Percentiles rank a stretch among this genome's conserved stretches.
phyloP scores from a whole-genome alignment of 1,284 basidiomycete genomes.

The Cutaneotrichosporon sp. region DNA sequence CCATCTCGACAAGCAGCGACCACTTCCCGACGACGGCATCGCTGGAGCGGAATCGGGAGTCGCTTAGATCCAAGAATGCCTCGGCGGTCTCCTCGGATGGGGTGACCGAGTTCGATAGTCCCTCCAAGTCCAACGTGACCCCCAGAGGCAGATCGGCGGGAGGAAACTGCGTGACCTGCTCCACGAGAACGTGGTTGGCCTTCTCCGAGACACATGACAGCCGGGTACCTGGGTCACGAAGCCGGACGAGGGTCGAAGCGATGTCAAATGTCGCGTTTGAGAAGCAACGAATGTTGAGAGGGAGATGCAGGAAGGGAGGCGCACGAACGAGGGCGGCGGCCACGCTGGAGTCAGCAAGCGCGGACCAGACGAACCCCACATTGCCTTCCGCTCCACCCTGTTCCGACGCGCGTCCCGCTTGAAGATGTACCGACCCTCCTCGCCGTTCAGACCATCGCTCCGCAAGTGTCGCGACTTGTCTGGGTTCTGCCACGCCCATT shows the following conservation, averaged over 20 bases:
- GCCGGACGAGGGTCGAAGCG: conserved; percentile 7
- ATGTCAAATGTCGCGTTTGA: conserved; percentile 56
- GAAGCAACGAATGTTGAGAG: conserved; percentile 63
- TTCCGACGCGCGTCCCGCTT: conserved; percentile 44
- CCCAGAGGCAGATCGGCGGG: background rate
- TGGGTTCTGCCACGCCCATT: conserved; percentile 89
- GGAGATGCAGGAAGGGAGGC: conserved; percentile 32
- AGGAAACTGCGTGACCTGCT: background rate
- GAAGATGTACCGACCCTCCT: conserved; percentile 31
- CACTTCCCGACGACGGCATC: conserved; percentile 34
- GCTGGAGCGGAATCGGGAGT: conserved; percentile 57
- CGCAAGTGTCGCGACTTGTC: conserved; percentile 56
- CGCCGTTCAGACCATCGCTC: background rate
- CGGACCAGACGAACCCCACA: conserved; percentile 31
- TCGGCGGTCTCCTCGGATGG: conserved; percentile 51
- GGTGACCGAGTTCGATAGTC: conserved; percentile 58
- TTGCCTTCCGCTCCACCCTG: conserved; percentile 41
- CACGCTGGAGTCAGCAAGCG: conserved; percentile 31
- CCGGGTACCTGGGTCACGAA: background rate
- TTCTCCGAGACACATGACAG: conserved; percentile 25
- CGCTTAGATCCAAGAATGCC: conserved; percentile 64
- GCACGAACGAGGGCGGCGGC: conserved; percentile 41
- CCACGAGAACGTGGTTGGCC: background rate
- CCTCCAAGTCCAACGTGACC: background rate
- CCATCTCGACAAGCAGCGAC: conserved; percentile 1